Conservation (phyloP, 768 basidiomycete genomes). For the Leccinellum rugosiceps region DNA sequence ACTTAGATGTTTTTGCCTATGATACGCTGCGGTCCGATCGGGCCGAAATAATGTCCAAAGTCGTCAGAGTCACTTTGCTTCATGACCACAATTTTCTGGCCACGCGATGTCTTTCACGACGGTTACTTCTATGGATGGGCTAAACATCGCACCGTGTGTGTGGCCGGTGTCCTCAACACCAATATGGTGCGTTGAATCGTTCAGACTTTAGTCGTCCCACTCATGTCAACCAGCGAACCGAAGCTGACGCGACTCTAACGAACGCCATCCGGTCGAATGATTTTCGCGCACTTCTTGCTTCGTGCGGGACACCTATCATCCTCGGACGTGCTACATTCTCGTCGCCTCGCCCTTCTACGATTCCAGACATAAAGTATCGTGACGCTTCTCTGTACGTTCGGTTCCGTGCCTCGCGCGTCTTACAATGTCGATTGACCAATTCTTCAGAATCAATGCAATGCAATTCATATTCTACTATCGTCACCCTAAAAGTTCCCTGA, state of each 20-base stretch:
- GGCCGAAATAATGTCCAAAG: not conserved
- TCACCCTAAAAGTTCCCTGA: conserved; percentile 51
- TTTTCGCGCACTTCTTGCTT: conserved; percentile 11
- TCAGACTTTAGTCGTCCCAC: not conserved
- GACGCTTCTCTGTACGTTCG: conserved; percentile 16
- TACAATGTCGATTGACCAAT: conserved; percentile 8
- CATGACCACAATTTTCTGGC: conserved; percentile 55
- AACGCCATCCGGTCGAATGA: conserved; percentile 16
- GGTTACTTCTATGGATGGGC: conserved; percentile 64
- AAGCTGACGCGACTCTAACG: conserved; percentile 13
- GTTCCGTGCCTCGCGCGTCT: not conserved
- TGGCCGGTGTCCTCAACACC: conserved; percentile 47
- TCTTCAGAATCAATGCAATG: conserved; percentile 15
- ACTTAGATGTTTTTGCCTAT: not conserved
- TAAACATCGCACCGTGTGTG: conserved; percentile 40
- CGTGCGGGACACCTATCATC: conserved; percentile 26
- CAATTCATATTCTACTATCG: conserved; percentile 50
- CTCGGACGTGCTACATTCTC: conserved; percentile 27
- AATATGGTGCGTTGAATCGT: conserved; percentile 28
- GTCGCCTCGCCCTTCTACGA: conserved; percentile 4
- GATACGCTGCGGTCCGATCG: conserved; percentile 7
- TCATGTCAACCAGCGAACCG: conserved; percentile 13
- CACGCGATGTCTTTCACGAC: conserved; percentile 41
- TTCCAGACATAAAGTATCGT: conserved; percentile 34
- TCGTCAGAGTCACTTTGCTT: not conserved